Evolutionary conservation across 2,329 filamentous ascomycete species (phyloP).

Genomic region (Chaetoscypha palmicola): DNA sequence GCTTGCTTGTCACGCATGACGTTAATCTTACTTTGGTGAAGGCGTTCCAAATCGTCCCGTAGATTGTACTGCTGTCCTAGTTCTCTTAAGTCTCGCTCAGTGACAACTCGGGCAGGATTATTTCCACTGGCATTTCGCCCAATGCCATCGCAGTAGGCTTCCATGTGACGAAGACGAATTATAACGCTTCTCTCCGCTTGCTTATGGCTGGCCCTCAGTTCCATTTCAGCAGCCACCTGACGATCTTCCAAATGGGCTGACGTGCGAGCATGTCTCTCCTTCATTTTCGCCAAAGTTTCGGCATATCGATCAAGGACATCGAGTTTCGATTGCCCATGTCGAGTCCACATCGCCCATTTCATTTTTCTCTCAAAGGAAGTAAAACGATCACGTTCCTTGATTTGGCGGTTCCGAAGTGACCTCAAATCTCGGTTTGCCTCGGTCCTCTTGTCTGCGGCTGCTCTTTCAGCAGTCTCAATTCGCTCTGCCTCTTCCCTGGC

Average conservation of each 20-base stretch:
- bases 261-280: constrained; percentile 47
- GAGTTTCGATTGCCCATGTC: constrained; percentile 43
- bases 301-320: constrained; percentile 41
- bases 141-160: constrained; percentile 54
- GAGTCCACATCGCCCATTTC: constrained; percentile 42
- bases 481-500: constrained; percentile 38
- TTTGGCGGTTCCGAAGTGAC: constrained; percentile 39
- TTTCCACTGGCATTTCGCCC: constrained; percentile 35
- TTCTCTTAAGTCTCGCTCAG: constrained; percentile 51
- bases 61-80: constrained; percentile 55
- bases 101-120: constrained; percentile 47
- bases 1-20: constrained; percentile 58
- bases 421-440: constrained; percentile 38
- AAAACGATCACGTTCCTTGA: constrained; percentile 47
- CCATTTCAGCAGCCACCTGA: constrained; percentile 56
- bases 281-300: constrained; percentile 44
- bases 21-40: constrained; percentile 55
- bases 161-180: constrained; percentile 57
- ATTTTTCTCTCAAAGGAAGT: constrained; percentile 41
- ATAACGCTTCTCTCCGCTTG: constrained; percentile 50
- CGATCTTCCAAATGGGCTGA: constrained; percentile 51
- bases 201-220: constrained; percentile 46
- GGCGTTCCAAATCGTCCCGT: constrained; percentile 50
- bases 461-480: constrained; percentile 36
- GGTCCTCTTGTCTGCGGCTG: constrained; percentile 42